A percentile compares a stretch with the other conserved stretches of the same genome.
Conservation (phyloP, 2,329 filamentous ascomycete species). For the Aspergillus novofumigatus region DNA sequence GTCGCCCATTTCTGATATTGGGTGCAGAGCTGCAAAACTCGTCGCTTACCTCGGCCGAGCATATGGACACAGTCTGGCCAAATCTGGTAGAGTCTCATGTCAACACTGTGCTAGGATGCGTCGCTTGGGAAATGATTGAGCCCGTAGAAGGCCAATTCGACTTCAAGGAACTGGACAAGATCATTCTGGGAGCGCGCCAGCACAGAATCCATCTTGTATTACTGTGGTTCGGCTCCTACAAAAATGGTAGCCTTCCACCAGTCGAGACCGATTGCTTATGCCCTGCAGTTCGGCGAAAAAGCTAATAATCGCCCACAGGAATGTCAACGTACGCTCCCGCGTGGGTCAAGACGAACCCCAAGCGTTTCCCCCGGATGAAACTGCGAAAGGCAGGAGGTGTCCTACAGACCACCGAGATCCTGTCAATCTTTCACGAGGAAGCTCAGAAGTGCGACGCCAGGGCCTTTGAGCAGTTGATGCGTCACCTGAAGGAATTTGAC, state of each 20-base stretch:
- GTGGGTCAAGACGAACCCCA: constrained; percentile 34
- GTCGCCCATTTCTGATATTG: constrained; percentile 43
- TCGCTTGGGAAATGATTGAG: constrained; percentile 48
- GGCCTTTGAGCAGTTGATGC: constrained; percentile 38
- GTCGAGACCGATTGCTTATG: not conserved
- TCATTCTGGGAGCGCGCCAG: constrained; percentile 35
- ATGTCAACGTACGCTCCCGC: constrained; percentile 35
- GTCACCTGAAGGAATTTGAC: constrained; percentile 44
- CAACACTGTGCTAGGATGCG: constrained; percentile 45
- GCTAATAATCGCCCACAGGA: not conserved
- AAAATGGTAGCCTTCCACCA: constrained; percentile 39
- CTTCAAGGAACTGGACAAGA: constrained; percentile 40
- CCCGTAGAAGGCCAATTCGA: constrained; percentile 42
- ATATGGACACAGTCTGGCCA: constrained; percentile 44
- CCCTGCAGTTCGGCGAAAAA: not conserved
- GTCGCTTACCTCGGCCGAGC: constrained; percentile 42
- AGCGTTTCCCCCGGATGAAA: constrained; percentile 8
- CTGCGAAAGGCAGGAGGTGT: constrained; percentile 10
- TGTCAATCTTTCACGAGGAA: constrained; percentile 37
- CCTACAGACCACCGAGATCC: constrained; percentile 27
- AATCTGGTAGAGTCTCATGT: constrained; percentile 40
- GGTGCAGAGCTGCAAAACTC: constrained; percentile 49
- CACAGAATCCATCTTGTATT: constrained; percentile 40
- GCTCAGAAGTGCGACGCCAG: constrained; percentile 34
- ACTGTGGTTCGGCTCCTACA: constrained; percentile 48